phyloP scores from a whole-genome alignment of 176 grass and related monocot genomes.

The Bonia amplexicaulis region DNA sequence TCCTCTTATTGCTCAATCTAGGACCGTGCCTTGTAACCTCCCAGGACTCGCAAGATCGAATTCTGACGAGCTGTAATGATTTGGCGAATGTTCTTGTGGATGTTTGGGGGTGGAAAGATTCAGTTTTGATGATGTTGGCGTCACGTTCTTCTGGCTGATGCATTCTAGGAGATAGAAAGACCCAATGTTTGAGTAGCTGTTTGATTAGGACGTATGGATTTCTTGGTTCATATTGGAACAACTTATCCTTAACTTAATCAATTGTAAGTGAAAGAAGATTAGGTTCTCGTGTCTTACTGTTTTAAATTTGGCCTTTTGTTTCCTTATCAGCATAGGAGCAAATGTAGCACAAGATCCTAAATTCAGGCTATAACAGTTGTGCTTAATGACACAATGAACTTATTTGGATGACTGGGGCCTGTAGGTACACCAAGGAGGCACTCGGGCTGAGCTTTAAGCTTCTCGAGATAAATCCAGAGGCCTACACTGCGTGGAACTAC shows the following conservation, averaged over 20 bases:
- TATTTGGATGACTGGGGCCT: not conserved
- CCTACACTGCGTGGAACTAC: slow-evolving; percentile 90
- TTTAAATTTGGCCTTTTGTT: not conserved
- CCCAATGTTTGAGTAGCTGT: not conserved
- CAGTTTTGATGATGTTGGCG: not conserved
- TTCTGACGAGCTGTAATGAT: not conserved
- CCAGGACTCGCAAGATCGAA: not conserved
- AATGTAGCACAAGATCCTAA: not conserved
- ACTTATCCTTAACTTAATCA: not conserved
- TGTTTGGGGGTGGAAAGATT: not conserved
- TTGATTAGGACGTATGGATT: not conserved
- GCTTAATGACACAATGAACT: not conserved
- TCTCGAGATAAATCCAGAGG: slow-evolving; percentile 85
- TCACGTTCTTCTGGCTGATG: not conserved
- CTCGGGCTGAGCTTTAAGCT: slow-evolving; percentile 71
- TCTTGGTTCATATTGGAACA: not conserved
- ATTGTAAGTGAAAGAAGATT: not conserved
- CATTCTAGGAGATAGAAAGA: not conserved
- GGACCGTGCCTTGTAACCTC: not conserved
- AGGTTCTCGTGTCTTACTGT: not conserved
- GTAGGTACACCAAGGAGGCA: slow-evolving; percentile 79
- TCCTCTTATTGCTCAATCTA: not conserved
- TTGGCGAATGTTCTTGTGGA: not conserved
- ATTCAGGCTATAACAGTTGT: not conserved
- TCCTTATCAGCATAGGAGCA: not conserved